A percentile compares a stretch with the other conserved stretches of the same genome.
Conservation (phyloP, 75 land plant genomes). For the Pinus taeda region DNA sequence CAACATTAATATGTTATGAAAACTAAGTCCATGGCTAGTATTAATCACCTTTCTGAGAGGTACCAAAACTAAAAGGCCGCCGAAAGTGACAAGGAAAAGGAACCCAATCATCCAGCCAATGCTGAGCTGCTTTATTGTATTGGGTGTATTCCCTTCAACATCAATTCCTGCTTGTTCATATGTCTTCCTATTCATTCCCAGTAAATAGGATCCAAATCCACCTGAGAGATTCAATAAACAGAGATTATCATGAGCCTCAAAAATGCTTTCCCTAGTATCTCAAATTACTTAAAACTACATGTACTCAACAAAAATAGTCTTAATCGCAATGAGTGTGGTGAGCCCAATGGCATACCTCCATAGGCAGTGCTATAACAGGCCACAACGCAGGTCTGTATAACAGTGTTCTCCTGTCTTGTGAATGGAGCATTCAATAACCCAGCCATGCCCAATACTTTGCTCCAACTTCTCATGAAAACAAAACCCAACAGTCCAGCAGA, state of each 20-base stretch:
- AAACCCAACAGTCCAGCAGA: conserved; percentile 86
- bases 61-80: conserved; percentile 77
- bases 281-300: too few species aligned
- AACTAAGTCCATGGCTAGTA: not conserved
- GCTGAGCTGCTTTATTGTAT: conserved; percentile 62
- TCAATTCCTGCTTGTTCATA: conserved; percentile 58
- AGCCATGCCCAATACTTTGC: conserved; percentile 33
- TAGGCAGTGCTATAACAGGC: conserved; percentile 85
- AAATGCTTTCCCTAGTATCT: too few species aligned
- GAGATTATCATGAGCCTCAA: too few species aligned
- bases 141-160: conserved; percentile 57
- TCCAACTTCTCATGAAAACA: conserved; percentile 66
- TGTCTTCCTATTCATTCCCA: conserved; percentile 72
- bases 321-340: too few species aligned
- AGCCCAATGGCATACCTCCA: conserved; percentile 45
- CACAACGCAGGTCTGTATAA: conserved; percentile 88
- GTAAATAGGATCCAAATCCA: conserved; percentile 88
- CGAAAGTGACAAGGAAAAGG: conserved; percentile 66
- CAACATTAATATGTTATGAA: not conserved
- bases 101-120: conserved; percentile 90
- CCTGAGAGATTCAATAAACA: conserved; percentile 26
- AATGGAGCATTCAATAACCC: conserved; percentile 54
- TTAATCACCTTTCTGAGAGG: conserved; percentile 82
- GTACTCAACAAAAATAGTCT: too few species aligned
- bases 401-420: conserved; percentile 87